Evolutionary conservation across 2,329 filamentous ascomycete genomes (phyloP), one percentile per base, ranked within the genome.

Genomic region (Epichloe aotearoae): DNA sequence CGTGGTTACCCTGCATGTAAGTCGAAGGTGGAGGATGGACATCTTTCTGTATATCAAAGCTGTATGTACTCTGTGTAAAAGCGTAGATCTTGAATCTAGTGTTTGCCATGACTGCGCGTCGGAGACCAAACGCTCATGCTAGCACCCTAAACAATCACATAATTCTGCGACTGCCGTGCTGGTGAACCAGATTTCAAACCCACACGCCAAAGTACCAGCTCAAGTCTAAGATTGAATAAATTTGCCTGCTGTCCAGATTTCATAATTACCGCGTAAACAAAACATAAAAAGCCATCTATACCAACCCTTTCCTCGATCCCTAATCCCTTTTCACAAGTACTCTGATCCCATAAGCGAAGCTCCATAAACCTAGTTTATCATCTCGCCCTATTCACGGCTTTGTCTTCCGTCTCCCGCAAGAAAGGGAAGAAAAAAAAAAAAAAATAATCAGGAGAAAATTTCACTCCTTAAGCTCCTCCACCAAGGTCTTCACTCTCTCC

Each of bases 401-500:
- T 30, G 26, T 30, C 8, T 30, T 10, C 26, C 26, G 3, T 11
- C 26, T 30, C 3, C 26, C 26, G 7, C 26, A 30, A 39, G 7
- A 44, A 44, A 8, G 20, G 3, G 3, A 3, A 4, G 20, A 4
- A 2, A 23, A 23, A 23, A 5, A 23, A 23, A 44, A 11, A 1
- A 33, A 44, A 30, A 34, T 8, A 0, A 45, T 20, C 3, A 33
- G 26, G 10, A 46, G n/a, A 46, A 34, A 2, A 26, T 15, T 10
- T 38, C 46, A 59, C 50, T 59, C 58, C 54, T 59, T 59, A 47
- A 66, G 60, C 49, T 69, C 68, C 51, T 75, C 73, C 30, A 90
- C 80, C 41, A 95, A 68, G 62, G 80, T 79, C 72, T 83, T 82
- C 20, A 93, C 88, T 23, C 82, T 81, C 15, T 86, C 80, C 30